Evolutionary conservation across 2,329 filamentous ascomycete genomes (phyloP).

Genomic region (Cryphonectria naterciae): DNA sequence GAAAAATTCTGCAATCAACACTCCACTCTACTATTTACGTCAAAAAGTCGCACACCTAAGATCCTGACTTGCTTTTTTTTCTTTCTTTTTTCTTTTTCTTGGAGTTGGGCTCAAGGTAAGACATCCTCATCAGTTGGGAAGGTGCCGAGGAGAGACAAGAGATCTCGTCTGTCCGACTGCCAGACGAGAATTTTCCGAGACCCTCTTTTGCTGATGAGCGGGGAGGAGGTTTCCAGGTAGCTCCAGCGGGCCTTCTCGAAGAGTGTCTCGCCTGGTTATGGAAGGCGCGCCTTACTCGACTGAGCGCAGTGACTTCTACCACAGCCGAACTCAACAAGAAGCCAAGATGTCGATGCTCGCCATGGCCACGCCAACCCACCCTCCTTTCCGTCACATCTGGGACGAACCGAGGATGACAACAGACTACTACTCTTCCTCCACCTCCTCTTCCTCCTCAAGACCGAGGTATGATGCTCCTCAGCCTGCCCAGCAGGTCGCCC

Average conservation of each 20-base stretch:
- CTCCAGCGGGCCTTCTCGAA: conserved; percentile 4
- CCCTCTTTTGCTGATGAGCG: conserved; percentile 20
- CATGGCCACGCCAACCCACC: conserved; percentile 49
- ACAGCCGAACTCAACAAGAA: conserved; percentile 35
- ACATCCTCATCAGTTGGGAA: conserved; percentile 16
- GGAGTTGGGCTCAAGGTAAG: conserved; percentile 23
- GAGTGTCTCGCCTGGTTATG: conserved; percentile 38
- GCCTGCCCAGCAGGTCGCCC: conserved; percentile 32
- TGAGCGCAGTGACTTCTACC: conserved; percentile 35
- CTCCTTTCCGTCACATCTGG: conserved; percentile 49
- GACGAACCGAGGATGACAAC: conserved; percentile 40
- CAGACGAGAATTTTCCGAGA: conserved; percentile 15
- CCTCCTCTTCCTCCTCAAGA: conserved; percentile 30
- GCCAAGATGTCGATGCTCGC: conserved; percentile 56
- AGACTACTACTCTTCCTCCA: conserved; percentile 37
- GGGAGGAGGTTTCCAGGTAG: conserved; percentile 15
- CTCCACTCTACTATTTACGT: not conserved
- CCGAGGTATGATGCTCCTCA: conserved; percentile 41
- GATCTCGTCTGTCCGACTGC: conserved; percentile 11
- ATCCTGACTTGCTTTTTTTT: not conserved
- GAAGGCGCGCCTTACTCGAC: conserved; percentile 45
- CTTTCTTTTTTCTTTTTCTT: not conserved
- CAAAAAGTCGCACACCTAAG: not conserved
- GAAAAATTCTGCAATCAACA: not conserved
- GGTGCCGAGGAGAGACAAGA: conserved; percentile 8